Percentiles rank a stretch among this genome's conserved stretches.
phyloP scores from a whole-genome alignment of 2,329 filamentous ascomycete genomes.

The Cladosporium halotolerans region DNA sequence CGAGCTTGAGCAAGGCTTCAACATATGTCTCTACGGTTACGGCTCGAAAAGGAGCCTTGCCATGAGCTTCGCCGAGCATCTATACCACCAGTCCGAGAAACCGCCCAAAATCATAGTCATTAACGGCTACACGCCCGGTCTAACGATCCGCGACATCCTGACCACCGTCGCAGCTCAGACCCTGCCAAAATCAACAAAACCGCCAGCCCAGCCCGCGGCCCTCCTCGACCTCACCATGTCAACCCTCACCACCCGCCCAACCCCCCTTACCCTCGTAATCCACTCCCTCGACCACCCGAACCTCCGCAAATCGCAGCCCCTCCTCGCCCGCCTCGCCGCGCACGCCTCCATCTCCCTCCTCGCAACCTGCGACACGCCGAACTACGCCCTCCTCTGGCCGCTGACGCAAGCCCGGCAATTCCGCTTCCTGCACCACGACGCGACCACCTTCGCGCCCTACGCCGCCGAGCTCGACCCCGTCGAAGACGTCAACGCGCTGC shows the following conservation, averaged over 20 bases:
- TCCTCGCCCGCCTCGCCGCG: slow-evolving; percentile 69
- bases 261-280: slow-evolving; percentile 43
- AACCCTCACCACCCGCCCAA: slow-evolving; percentile 47
- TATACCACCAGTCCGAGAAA: slow-evolving; percentile 45
- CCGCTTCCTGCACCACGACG: slow-evolving; percentile 87
- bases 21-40: slow-evolving; percentile 85
- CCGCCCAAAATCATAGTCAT: slow-evolving; percentile 66
- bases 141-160: slow-evolving; percentile 64
- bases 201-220: slow-evolving; percentile 60
- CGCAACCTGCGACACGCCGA: slow-evolving; percentile 80
- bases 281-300: slow-evolving; percentile 80
- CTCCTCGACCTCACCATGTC: slow-evolving; percentile 62
- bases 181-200: slow-evolving; percentile 43
- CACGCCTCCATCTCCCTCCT: slow-evolving; percentile 67
- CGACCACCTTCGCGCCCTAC: slow-evolving; percentile 78
- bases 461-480: slow-evolving; percentile 73
- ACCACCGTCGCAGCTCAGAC: slow-evolving; percentile 62
- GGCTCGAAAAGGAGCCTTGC: slow-evolving; percentile 78
- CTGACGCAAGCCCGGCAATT: slow-evolving; percentile 74
- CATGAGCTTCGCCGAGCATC: slow-evolving; percentile 65
- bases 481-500: slow-evolving; percentile 80
- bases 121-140: slow-evolving; percentile 71
- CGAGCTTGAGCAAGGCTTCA: slow-evolving; percentile 80
- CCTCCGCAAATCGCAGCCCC: slow-evolving; percentile 68
- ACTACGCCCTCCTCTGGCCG: slow-evolving; percentile 86